A percentile compares a stretch with the other conserved stretches of the same genome.
These are phyloP conservation scores for Acer saccharum DNA, from an alignment of 345 rosid genomes.

Conservation along the genomic window DNA sequence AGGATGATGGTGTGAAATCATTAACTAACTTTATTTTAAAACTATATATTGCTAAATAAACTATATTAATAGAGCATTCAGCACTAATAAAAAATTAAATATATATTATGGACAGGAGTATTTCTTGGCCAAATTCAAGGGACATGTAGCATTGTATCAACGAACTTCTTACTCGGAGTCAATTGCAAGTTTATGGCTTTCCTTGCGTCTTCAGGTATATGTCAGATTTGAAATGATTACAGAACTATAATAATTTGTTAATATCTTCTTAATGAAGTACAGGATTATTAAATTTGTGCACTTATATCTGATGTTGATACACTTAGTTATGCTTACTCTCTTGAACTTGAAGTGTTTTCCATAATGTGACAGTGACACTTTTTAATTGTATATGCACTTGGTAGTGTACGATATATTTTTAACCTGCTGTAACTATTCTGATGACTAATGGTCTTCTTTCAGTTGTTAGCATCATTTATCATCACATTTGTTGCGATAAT, in stretches of 20 bases:
- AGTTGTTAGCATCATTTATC: slow-evolving; percentile 79
- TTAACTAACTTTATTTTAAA: not conserved
- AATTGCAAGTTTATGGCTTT: slow-evolving; percentile 92
- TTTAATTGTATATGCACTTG: slow-evolving; percentile 9
- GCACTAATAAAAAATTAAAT: slow-evolving; percentile 3
- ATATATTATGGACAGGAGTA: slow-evolving; percentile 49
- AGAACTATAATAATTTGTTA: not conserved
- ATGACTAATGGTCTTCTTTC: slow-evolving; percentile 27
- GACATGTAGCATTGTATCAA: slow-evolving; percentile 66
- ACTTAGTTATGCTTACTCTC: not conserved
- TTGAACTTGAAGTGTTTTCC: slow-evolving; percentile 3
- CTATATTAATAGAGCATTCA: not conserved
- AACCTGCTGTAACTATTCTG: not conserved
- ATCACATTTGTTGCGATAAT: slow-evolving; percentile 72
- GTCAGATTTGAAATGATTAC: not conserved
- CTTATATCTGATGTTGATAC: not conserved
- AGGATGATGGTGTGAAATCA: not conserved
- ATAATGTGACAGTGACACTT: not conserved
- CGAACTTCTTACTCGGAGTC: slow-evolving; percentile 80
- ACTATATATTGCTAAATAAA: not conserved
- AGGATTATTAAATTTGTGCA: not conserved
- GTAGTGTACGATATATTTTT: not conserved
- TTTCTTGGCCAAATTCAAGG: slow-evolving; percentile 62
- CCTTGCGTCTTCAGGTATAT: slow-evolving; percentile 93
- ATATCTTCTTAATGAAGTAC: not conserved